Base-by-base conservation (phyloP, 352 stramenopile species). In the Pythium brassicae region DNA sequence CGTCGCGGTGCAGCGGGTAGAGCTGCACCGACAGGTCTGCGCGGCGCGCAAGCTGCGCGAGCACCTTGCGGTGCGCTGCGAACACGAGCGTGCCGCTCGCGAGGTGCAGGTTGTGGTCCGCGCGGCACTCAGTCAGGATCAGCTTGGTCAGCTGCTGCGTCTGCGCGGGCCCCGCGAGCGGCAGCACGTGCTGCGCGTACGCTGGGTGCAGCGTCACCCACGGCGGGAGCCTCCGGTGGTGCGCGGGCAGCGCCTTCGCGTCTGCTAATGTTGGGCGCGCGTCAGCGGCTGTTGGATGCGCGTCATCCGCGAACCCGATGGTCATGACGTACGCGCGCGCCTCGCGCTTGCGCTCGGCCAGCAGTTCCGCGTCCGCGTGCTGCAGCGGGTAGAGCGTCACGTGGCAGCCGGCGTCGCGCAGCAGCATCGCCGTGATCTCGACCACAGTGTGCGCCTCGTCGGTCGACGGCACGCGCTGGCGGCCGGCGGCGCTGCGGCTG, bases 1-100 rank as follows among this genome's bases (percentile, higher is more conserved):
- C 68, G 52, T 89, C 78, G 50, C 77, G 73, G 60, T 89, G 76
- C 15, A 89, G 53, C 32, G 78, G 78, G 43, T 80, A 85, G 27
- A 89, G 51, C 48, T 68, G 59, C 0, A 75, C 53, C 27, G 68
- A 56, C 1, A 73, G 53, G 32, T 55, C 63, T 20, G 61, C 47
- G 25, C 56, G 65, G 46, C 50, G 53, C 49, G 63, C 59, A 48
- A 68, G 72, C 62, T 72, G 76, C 34, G 26, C 65, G 27, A 88
- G 27, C 6, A 88, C 59, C 17, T 72, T 78, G 48, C 74, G 61
- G 0, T 71, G 42, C 0, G 71, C 78, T 34, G 63, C 57, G 25
- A 88, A 69, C 20, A 78, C 52, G 8, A 76, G 50, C 11, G 55
- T 61, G 32, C 57, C 63, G 20, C 66, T 52, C 2, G 32, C 65